These are phyloP conservation scores for Rhododendron kiyosumense DNA, from an alignment of 148 eudicot species.

Conservation along the genomic window DNA sequence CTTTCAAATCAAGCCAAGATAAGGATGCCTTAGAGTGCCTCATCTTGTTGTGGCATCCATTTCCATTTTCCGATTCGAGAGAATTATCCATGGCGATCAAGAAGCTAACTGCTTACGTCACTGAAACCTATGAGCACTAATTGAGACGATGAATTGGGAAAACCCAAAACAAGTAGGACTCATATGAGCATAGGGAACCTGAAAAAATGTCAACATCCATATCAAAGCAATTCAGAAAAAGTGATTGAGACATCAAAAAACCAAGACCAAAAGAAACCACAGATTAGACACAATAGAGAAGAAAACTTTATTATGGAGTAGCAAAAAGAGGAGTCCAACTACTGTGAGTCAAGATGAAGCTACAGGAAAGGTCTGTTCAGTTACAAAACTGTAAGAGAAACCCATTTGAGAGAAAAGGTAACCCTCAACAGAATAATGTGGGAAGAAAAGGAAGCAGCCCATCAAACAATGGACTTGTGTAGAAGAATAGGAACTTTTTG, in stretches of 20 bases:
- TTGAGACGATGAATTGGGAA: not conserved
- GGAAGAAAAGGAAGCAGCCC: not conserved
- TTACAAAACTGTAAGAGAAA: not conserved
- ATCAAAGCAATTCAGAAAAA: constrained; percentile 10
- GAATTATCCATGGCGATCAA: constrained; percentile 31
- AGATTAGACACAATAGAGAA: not conserved
- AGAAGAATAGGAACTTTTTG: not conserved
- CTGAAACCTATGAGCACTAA: constrained; percentile 12
- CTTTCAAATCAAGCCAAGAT: constrained; percentile 67
- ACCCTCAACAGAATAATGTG: not conserved
- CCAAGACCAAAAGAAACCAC: not conserved
- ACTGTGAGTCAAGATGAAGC: not conserved
- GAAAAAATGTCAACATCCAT: constrained; percentile 10
- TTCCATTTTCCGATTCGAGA: constrained; percentile 26
- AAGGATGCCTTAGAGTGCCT: constrained; percentile 28
- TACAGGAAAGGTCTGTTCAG: not conserved
- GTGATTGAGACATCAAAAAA: not conserved
- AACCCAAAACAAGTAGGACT: constrained; percentile 1
- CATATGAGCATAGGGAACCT: constrained; percentile 16
- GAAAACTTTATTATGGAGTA: not conserved
- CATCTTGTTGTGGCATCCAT: constrained; percentile 29
- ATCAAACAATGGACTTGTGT: not conserved
- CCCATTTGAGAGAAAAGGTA: not conserved
- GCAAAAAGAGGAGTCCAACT: not conserved
- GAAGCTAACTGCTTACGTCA: constrained; percentile 12